Evolutionary conservation across 768 basidiomycete genomes (phyloP), one percentile per base, ranked within the genome.

Genomic region (Hericium alpestre): DNA sequence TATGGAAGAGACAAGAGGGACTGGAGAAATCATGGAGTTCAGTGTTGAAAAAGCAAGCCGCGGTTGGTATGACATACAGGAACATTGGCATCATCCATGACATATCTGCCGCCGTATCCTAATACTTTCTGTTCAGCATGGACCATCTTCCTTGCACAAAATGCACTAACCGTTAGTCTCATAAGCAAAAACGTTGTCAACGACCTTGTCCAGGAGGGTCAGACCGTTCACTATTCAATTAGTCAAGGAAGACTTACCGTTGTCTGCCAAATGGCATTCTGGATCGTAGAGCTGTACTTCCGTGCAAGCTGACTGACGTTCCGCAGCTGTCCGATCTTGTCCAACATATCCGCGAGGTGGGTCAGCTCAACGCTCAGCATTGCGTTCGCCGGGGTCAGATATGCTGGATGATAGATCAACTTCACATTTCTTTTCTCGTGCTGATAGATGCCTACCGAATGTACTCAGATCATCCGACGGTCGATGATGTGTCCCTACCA

Each of bases 41-140:
- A 56, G 16, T 20, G 18, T 41, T 27, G 38, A 20, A 40, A 38
- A 48, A 37, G 43, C 47, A 46, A 38, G 41, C 43, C 32, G 48
- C 47, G 32, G 58, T 49, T 39, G 43, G 4, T 22, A 20, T 39
- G 38, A 67, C 82, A 63, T 67, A 87, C 86, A 4, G 88, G 88
- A 46, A 90, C 88, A 61, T 90, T 90, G 6, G 88, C 88, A 61
- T 90, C 88, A 61, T 90, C 88, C 88, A 90, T 90, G 18, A 88
- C 79, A 67, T 88, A 87, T 56, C 80, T 73, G 10, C 81, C 78
- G 38, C 87, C 85, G 52, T 85, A 76, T 8, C 86, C 83, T 83
- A 58, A 1, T 7, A 20, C 0, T 7, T 12, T 10, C 16, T 3
- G 11, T 5, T 25, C 32, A 22, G 52, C 39, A 48, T 52, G 25